Base-by-base conservation (phyloP, 306 rosid genomes). In the Trifolium repens region DNA sequence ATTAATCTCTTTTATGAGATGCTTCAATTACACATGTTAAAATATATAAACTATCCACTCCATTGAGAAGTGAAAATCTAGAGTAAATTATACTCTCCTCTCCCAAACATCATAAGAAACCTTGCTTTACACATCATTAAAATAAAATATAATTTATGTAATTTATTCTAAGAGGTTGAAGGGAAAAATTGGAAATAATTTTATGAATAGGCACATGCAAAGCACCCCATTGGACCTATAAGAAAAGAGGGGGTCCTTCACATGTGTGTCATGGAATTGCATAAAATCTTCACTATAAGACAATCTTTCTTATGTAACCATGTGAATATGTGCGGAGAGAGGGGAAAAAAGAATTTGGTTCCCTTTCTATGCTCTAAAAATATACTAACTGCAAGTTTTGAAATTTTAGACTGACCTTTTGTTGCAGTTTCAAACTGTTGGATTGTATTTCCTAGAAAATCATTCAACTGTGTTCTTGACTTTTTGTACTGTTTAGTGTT, bases 161-260 rank as follows among this genome's bases (percentile, higher is more conserved):
- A 7, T 37, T 37, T 6, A 37, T 37, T 1, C 39, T 35, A 35
- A 35, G 39, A 35, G 39, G 9, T 37, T 37, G 40, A 37, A 37
- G 40, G 40, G 40, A 1, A 37, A 37, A 37, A 7, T 5, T 6
- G 40, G 40, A 37, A 37, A 37, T 37, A 37, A 37, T 37, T 53
- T 54, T 54, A 54, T 19, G 64, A 27, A 58, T 58, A 69, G 52
- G 82, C 97, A 91, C 98, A 89, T 94, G 98, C 92, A 85, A 19
- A 78, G 77, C 93, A 85, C 91, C 85, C 86, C 75, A 87, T 81
- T 87, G 92, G 89, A 86, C 84, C 88, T 76, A 81, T 82, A 78
- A 79, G 80, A 87, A 88, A 84, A 83, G 78, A 8, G 49, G 69
- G 81, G 81, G 84, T 69, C 55, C 80, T 83, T 87, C 97, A 90